These are phyloP conservation scores for Flammula alnicola DNA, from an alignment of 1,284 basidiomycete genomes.

Conservation along the genomic window DNA sequence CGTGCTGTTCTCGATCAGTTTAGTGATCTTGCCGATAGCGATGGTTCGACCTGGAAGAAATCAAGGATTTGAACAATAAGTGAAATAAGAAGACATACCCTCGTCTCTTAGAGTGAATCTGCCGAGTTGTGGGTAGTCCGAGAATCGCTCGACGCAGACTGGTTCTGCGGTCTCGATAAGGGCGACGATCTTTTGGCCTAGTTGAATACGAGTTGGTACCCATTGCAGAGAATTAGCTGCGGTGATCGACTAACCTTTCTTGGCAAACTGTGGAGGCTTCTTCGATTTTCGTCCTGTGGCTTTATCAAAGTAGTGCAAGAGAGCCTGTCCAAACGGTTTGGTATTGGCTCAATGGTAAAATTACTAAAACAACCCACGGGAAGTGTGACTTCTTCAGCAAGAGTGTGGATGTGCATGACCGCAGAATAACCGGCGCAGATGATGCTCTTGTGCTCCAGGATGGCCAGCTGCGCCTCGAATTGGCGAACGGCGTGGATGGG, in stretches of 20 bases:
- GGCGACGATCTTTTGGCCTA: slow-evolving; percentile 88
- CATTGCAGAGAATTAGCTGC: slow-evolving; percentile 3
- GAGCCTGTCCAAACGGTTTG: slow-evolving; percentile 52
- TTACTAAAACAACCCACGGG: slow-evolving; percentile 53
- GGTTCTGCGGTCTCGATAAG: slow-evolving; percentile 80
- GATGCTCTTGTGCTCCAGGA: slow-evolving; percentile 95
- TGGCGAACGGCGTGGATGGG: slow-evolving; percentile 90
- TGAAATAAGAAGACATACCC: slow-evolving; percentile 49
- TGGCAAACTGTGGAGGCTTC: slow-evolving; percentile 94
- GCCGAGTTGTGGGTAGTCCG: slow-evolving; percentile 90
- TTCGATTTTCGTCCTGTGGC: slow-evolving; percentile 91
- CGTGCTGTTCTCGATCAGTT: slow-evolving; percentile 60
- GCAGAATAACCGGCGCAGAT: slow-evolving; percentile 94
- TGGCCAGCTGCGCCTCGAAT: slow-evolving; percentile 95
- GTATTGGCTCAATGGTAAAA: not conserved
- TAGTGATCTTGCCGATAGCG: slow-evolving; percentile 90
- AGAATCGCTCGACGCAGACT: slow-evolving; percentile 87
- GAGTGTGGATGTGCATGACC: slow-evolving; percentile 92
- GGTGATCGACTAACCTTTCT: slow-evolving; percentile 64
- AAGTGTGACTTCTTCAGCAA: slow-evolving; percentile 88
- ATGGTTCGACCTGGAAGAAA: slow-evolving; percentile 71
- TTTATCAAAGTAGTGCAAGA: slow-evolving; percentile 95
- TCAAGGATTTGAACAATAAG: slow-evolving; percentile 2
- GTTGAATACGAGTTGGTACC: no score
- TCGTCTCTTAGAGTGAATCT: slow-evolving; percentile 96